Evolutionary conservation across 345 rosid species (phyloP), one percentile per base, ranked within the genome.

Genomic region (Litchi chinensis): DNA sequence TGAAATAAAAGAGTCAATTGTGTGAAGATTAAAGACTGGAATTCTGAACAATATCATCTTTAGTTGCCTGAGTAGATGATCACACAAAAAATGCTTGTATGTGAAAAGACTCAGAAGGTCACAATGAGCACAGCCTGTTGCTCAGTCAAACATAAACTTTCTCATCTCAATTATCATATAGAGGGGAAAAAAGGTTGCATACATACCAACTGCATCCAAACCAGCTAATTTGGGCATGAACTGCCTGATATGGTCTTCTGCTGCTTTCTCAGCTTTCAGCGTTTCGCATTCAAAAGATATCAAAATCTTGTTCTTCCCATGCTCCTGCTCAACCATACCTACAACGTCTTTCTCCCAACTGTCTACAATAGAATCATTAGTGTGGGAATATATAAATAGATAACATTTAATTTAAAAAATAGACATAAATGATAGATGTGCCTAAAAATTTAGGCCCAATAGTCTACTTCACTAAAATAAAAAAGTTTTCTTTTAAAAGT

Each of bases 211-310:
- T 77, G 93, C 95, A 77, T 92, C 97, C 62, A 89, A 86, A 26
- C 98, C 98, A 12, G 87, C 83, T 87, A 96, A 73, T 80, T 94
- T 96, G 65, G 98, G 99, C 95, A 93, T 91, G 85, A 85, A 96
- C 84, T 85, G 87, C 80, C 78, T 86, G 79, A 93, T 88, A 85
- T 94, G 98, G 21, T 93, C 97, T 82, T 91, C 98, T 15, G 99
- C 99, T 75, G 92, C 97, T 73, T 91, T 70, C 12, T 90, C 99
- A 19, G 99, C 91, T 88, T 96, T 96, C 83, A 94, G 83, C 41
- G 98, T 96, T 87, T 93, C 97, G 39, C 99, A 94, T 83, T 87
- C 97, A 56, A 96, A 94, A 5, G 90, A 90, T 78, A 96, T 79
- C 48, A 65, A 62, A 44, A 93, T 83, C 86, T 92, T 91, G 83